Base-by-base conservation (phyloP, 345 rosid genomes). In the Hevea brasiliensis region DNA sequence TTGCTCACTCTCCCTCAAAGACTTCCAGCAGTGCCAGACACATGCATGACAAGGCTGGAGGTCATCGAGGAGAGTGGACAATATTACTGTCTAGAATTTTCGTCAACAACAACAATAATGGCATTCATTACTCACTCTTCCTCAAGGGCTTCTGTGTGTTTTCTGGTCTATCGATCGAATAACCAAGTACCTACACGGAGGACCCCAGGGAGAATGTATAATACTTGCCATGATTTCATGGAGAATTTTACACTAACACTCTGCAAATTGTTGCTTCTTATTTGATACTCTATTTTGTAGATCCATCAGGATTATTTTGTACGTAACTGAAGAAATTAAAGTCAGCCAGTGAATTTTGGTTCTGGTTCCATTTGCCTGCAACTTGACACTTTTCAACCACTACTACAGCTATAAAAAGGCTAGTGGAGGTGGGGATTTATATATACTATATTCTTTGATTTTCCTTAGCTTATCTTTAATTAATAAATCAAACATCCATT, bases 71-170 rank as follows among this genome's bases (percentile, higher is more conserved):
- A 67, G 79, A 66, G 79, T 61, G 81, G 50, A 70, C 57, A 77
- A 81, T 35, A 35, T 15, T 14, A 11, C 12, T 75, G 71, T 48
- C 74, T 69, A 44, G 29, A 61, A 44, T 18, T 17, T 14, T 48
- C 10, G 13, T 1, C 4, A 10, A 45, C 9, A 18, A 27, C 20
- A 2, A 3, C 3, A 47, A 21, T 7, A 67, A 63, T 78, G 84
- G 72, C 74, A 67, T 27, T n/a, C 51, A 60, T 69, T 63, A 56
- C 74, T 71, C 84, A 76, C 83, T 81, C 84, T 84, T 77, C 84
- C 81, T 78, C 84, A 58, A 81, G 71, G 81, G 79, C 84, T 81
- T 84, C 83, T 61, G 72, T 50, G 20, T 56, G 41, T 62, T 21
- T 59, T 44, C 20, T 56, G 27, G 42, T 47, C n/a, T n/a, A n/a